These are phyloP conservation scores for Yamadazyma philogaea DNA, from an alignment of 805 yeast genomes.

Conservation along the genomic window DNA sequence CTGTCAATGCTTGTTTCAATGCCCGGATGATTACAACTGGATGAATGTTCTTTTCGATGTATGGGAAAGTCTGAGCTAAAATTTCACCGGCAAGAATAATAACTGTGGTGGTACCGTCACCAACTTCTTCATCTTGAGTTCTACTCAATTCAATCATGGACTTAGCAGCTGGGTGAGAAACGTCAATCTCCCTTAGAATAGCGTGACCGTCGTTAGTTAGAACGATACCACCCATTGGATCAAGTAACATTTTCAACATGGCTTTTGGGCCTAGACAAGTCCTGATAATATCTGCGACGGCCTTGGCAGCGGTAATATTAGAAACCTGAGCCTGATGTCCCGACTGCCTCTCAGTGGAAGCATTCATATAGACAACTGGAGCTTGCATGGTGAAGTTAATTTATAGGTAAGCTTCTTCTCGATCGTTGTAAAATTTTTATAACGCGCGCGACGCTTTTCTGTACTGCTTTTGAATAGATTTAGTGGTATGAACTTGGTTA, in stretches of 20 bases:
- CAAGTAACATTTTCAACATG: conserved; percentile 95
- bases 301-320: conserved; percentile 98
- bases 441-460: background rate
- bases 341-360: conserved; percentile 87
- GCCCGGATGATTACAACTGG: conserved; percentile 96
- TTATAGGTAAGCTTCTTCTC: background rate
- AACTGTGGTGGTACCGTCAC: conserved; percentile 98
- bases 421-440: background rate
- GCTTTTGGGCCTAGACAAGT: conserved; percentile 99
- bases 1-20: conserved; percentile 82
- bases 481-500: conserved; percentile 26
- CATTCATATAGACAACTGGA: conserved; percentile 53
- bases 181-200: conserved; percentile 92
- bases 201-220: conserved; percentile 99
- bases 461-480: conserved; percentile 6
- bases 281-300: conserved; percentile 95
- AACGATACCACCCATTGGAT: conserved; percentile 96
- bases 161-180: conserved; percentile 98
- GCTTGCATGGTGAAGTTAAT: conserved; percentile 35
- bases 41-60: conserved; percentile 91
- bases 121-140: conserved; percentile 98
- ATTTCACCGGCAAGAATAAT: conserved; percentile 97
- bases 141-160: conserved; percentile 95
- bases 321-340: conserved; percentile 97
- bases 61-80: conserved; percentile 91